Evolutionary conservation across 2,329 filamentous ascomycete genomes (phyloP).

Genomic region (Botrytis porri): DNA sequence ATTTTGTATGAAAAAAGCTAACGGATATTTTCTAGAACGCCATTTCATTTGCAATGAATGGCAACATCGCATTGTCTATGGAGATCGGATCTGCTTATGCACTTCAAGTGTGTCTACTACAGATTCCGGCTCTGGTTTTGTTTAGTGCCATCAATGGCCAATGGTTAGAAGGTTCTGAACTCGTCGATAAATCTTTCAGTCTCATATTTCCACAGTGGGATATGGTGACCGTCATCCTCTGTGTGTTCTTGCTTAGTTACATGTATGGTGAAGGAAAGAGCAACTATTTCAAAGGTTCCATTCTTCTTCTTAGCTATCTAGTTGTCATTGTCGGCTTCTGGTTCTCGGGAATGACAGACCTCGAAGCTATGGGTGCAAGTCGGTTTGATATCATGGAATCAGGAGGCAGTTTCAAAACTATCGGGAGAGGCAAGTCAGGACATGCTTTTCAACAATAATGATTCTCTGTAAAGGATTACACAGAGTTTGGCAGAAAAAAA

Average conservation of each 20-base stretch:
- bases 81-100: conserved; percentile 98
- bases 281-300: conserved; percentile 99
- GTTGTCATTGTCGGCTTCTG: conserved; percentile 92
- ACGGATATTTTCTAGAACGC: conserved; percentile 59
- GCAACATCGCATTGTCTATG: conserved; percentile 98
- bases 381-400: conserved; percentile 39
- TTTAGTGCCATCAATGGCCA: conserved; percentile 76
- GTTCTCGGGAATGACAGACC: conserved; percentile 58
- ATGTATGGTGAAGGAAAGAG: conserved; percentile 99
- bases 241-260: conserved; percentile 93
- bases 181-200: conserved; percentile 67
- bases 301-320: conserved; percentile 86
- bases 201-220: conserved; percentile 99
- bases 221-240: conserved; percentile 94
- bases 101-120: conserved; percentile 89
- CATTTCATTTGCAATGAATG: conserved; percentile 99
- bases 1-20: conserved; percentile 21
- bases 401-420: conserved; percentile 37
- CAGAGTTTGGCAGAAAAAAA: background rate
- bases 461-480: background rate
- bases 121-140: conserved; percentile 88
- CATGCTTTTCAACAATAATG: conserved; percentile 36
- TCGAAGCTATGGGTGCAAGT: conserved; percentile 35
- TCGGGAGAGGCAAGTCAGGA: conserved; percentile 35
- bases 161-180: conserved; percentile 52